phyloP scores from a whole-genome alignment of 208 protist genomes.

The Crithidia brevicula region DNA sequence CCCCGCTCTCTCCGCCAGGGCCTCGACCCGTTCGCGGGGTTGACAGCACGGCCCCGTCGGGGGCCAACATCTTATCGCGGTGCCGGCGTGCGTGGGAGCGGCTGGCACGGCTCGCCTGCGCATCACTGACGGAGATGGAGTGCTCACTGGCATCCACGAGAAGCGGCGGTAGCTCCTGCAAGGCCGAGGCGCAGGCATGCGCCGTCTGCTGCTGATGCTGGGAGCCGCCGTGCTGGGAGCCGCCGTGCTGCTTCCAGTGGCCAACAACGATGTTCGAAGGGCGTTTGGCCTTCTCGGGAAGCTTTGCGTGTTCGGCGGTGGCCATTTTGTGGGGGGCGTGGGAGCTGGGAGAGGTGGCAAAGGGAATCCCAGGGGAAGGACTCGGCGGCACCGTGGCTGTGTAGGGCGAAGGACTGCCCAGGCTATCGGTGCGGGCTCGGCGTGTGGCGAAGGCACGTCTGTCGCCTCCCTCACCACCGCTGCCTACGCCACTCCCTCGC shows the following conservation, averaged over 20 bases:
- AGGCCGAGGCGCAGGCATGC: not conserved
- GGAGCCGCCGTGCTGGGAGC: too few relatives aligned
- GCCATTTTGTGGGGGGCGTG: conserved; percentile 1
- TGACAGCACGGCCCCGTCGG: conserved; percentile 2
- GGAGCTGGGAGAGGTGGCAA: not conserved
- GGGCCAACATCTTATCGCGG: conserved; percentile 27
- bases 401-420: not conserved
- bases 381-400: not conserved
- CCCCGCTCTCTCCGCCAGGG: not conserved
- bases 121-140: not conserved
- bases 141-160: not conserved
- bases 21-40: not conserved
- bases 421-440: conserved; percentile 3
- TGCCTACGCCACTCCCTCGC: not conserved
- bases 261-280: not conserved
- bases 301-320: not conserved
- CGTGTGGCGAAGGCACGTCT: not conserved
- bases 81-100: conserved; percentile 10
- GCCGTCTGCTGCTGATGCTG: not conserved
- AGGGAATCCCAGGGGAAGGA: not conserved
- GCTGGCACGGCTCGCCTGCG: not conserved
- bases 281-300: not conserved
- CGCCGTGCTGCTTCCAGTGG: conserved; percentile 21
- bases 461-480: not conserved
- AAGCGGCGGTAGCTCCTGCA: not conserved